A percentile compares a stretch with the other conserved stretches of the same genome.
Evolutionary conservation across 441 rosid species (phyloP).

Genomic region (Gossypium schwendimanii): DNA sequence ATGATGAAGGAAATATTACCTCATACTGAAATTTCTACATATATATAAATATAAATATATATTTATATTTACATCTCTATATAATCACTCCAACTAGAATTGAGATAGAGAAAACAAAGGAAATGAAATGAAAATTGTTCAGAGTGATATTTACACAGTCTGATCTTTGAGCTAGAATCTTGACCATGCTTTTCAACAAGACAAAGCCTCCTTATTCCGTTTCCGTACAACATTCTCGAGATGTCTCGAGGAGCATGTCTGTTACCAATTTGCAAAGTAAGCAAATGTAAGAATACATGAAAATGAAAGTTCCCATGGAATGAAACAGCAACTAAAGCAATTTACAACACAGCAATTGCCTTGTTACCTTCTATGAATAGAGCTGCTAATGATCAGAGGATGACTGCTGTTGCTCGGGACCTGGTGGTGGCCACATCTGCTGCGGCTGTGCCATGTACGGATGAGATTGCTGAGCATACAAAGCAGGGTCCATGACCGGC

Average conservation of each 20-base stretch:
- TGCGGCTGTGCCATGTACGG: constrained; percentile 66
- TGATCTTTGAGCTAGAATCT: constrained; percentile 14
- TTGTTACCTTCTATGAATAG: constrained; percentile 12
- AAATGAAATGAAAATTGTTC: not conserved
- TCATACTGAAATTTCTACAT: not conserved
- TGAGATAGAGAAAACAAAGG: not conserved
- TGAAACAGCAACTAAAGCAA: constrained; percentile 7
- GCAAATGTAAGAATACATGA: not conserved
- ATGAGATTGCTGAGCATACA: constrained; percentile 50
- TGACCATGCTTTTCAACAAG: constrained; percentile 1
- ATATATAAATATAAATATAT: not conserved
- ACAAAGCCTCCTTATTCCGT: constrained; percentile 10
- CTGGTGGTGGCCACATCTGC: constrained; percentile 64
- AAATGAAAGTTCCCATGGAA: not conserved
- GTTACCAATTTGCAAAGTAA: not conserved
- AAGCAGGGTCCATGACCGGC: constrained; percentile 55
- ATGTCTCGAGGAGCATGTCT: not conserved
- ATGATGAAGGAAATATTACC: not conserved
- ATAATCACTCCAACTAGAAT: not conserved
- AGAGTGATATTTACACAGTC: constrained; percentile 17
- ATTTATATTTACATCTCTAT: not conserved
- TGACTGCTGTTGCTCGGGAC: constrained; percentile 65
- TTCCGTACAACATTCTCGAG: not conserved
- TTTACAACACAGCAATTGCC: constrained; percentile 4
- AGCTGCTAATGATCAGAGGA: constrained; percentile 45